A percentile compares a stretch with the other conserved stretches of the same genome.
Evolutionary conservation across 1,284 basidiomycete species (phyloP).

Genomic region (Pseudozyma sp.): DNA sequence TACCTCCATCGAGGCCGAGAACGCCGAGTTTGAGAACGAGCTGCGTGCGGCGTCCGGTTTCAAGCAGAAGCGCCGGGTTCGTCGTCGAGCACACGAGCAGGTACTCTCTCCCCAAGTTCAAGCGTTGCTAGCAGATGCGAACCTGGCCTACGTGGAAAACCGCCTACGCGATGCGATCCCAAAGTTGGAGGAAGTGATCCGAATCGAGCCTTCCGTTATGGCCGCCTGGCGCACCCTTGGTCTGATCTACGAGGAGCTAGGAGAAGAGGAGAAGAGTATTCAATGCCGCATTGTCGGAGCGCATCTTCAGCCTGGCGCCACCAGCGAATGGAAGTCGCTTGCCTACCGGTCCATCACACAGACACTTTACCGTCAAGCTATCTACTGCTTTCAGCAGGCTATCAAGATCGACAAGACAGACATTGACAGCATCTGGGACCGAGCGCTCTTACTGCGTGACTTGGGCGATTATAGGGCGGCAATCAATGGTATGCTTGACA

Average conservation of each 20-base stretch:
- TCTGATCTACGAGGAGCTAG: conserved; percentile 79
- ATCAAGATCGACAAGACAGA: conserved; percentile 83
- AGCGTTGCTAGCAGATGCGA: conserved; percentile 84
- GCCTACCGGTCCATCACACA: conserved; percentile 74
- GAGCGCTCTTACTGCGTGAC: conserved; percentile 83
- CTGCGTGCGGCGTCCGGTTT: conserved; percentile 57
- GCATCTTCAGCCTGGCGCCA: conserved; percentile 81
- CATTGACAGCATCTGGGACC: conserved; percentile 88
- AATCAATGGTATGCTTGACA: conserved; percentile 79
- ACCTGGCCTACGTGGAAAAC: conserved; percentile 83
- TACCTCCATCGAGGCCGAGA: conserved; percentile 59
- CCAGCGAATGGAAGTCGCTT: conserved; percentile 87
- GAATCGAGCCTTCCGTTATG: conserved; percentile 87
- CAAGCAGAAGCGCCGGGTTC: conserved; percentile 40
- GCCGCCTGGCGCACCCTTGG: conserved; percentile 88
- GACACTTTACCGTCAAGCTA: conserved; percentile 82
- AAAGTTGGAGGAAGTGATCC: conserved; percentile 89
- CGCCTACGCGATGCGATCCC: conserved; percentile 79
- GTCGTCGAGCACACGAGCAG: conserved; percentile 43
- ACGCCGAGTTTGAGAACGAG: conserved; percentile 62
- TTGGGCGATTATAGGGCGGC: conserved; percentile 82
- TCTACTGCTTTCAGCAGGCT: conserved; percentile 91
- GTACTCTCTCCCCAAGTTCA: conserved; percentile 83
- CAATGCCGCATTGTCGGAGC: conserved; percentile 90
- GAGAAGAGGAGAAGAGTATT: conserved; percentile 78